Evolutionary conservation across 495 filamentous ascomycete genomes (phyloP).

Genomic region (Penicillium alfredii): DNA sequence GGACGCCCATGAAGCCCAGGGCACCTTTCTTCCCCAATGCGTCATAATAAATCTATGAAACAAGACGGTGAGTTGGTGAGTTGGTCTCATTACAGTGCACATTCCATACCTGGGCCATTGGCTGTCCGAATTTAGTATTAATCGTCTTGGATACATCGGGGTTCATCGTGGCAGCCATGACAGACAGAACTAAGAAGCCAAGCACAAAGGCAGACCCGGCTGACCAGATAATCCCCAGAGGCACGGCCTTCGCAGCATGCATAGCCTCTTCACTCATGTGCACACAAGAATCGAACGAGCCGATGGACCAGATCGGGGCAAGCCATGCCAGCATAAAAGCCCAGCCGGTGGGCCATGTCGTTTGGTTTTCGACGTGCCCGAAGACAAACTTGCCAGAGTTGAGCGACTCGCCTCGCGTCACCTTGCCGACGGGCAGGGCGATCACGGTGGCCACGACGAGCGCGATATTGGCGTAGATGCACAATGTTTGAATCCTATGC

Average conservation of each 20-base stretch:
- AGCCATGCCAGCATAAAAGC: constrained; percentile 63
- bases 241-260: constrained; percentile 57
- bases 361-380: constrained; percentile 45
- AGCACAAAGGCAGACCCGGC: constrained; percentile 40
- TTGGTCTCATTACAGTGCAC: not conserved
- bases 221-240: constrained; percentile 51
- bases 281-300: constrained; percentile 48
- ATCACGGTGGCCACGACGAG: constrained; percentile 61
- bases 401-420: constrained; percentile 23
- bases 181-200: constrained; percentile 50
- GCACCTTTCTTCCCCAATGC: constrained; percentile 41
- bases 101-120: constrained; percentile 39
- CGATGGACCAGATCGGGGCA: constrained; percentile 63
- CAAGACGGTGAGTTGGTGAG: not conserved
- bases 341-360: constrained; percentile 56
- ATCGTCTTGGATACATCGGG: constrained; percentile 29
- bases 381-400: constrained; percentile 39
- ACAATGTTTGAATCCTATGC: constrained; percentile 59
- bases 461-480: constrained; percentile 57
- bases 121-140: constrained; percentile 34
- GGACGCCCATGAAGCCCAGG: constrained; percentile 40
- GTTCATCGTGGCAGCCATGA: constrained; percentile 38
- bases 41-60: constrained; percentile 37
- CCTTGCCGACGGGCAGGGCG: constrained; percentile 55
- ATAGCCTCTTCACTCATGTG: constrained; percentile 62